These are phyloP conservation scores for Terana coerulea DNA, from an alignment of 768 basidiomycete species.

Conservation along the genomic window DNA sequence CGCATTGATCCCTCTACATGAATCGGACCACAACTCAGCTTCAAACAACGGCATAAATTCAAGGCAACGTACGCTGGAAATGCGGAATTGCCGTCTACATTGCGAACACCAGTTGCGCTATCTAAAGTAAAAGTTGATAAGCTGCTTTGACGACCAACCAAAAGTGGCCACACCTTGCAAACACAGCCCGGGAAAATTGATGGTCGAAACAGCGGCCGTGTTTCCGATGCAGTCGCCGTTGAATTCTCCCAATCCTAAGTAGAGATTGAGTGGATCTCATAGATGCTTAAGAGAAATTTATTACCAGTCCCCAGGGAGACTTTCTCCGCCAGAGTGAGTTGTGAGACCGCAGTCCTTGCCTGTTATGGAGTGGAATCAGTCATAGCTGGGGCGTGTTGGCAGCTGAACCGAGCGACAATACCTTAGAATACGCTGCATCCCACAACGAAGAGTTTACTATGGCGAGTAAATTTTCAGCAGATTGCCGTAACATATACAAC, in stretches of 20 bases:
- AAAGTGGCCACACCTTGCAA: slow-evolving; percentile 27
- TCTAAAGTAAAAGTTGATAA: slow-evolving; percentile 7
- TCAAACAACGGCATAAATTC: background rate
- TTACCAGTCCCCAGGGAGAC: slow-evolving; percentile 24
- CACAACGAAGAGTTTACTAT: slow-evolving; percentile 12
- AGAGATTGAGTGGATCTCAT: background rate
- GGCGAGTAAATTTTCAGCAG: too few species aligned
- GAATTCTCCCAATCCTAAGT: background rate
- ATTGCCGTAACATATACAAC: too few species aligned
- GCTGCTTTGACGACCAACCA: too few species aligned
- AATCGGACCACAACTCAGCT: slow-evolving; percentile 31
- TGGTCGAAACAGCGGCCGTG: slow-evolving; percentile 14
- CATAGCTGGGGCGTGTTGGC: background rate
- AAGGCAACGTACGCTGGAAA: slow-evolving; percentile 41
- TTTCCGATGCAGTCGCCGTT: slow-evolving; percentile 21
- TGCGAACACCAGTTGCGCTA: slow-evolving; percentile 34
- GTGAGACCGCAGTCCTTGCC: slow-evolving; percentile 13
- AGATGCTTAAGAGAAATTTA: background rate
- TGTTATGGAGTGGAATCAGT: background rate
- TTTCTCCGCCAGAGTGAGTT: slow-evolving; percentile 21
- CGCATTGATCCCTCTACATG: slow-evolving; percentile 24
- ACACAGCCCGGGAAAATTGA: slow-evolving; percentile 21
- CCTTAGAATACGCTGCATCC: slow-evolving; percentile 10
- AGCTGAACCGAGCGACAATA: background rate
- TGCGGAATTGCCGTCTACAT: slow-evolving; percentile 36